phyloP scores from a whole-genome alignment of 2,329 filamentous ascomycete species.

The Stromatinia cepivora region DNA sequence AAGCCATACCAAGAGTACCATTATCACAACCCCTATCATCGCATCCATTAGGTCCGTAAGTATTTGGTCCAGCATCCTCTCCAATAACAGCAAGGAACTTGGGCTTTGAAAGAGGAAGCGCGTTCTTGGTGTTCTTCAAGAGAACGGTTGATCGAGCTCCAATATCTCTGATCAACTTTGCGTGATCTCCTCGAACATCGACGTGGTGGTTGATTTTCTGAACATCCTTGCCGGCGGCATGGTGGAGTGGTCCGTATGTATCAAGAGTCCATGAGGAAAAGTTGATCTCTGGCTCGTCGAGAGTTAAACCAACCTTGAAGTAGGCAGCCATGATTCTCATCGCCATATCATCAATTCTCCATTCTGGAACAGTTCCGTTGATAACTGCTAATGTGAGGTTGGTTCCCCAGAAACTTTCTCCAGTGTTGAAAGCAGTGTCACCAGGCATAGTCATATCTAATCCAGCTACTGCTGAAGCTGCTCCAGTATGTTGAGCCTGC shows the following conservation, averaged over 20 bases:
- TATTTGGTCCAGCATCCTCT: conserved; percentile 76
- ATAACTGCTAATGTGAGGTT: conserved; percentile 86
- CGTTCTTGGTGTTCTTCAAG: conserved; percentile 75
- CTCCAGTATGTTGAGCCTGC: conserved; percentile 50
- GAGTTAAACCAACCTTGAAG: conserved; percentile 63
- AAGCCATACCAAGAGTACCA: conserved; percentile 71
- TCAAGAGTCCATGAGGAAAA: conserved; percentile 86
- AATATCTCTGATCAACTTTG: conserved; percentile 69
- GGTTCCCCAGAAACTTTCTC: conserved; percentile 66
- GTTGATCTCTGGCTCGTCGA: conserved; percentile 60
- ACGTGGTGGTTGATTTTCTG: conserved; percentile 77
- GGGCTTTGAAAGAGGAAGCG: conserved; percentile 76
- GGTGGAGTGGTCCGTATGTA: conserved; percentile 46
- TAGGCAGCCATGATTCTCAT: conserved; percentile 75
- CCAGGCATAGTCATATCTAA: conserved; percentile 85
- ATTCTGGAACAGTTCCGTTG: conserved; percentile 86
- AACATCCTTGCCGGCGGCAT: conserved; percentile 57
- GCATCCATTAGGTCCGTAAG: conserved; percentile 51
- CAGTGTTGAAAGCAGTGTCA: conserved; percentile 74
- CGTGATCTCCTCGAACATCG: conserved; percentile 79
- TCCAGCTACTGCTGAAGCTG: conserved; percentile 16
- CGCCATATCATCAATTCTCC: conserved; percentile 88
- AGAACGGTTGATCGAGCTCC: conserved; percentile 82
- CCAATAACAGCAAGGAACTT: conserved; percentile 77
- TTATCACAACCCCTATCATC: conserved; percentile 61